Base-by-base conservation (phyloP, 176 grass and related monocot genomes). In the Tillandsia fasciculata region DNA sequence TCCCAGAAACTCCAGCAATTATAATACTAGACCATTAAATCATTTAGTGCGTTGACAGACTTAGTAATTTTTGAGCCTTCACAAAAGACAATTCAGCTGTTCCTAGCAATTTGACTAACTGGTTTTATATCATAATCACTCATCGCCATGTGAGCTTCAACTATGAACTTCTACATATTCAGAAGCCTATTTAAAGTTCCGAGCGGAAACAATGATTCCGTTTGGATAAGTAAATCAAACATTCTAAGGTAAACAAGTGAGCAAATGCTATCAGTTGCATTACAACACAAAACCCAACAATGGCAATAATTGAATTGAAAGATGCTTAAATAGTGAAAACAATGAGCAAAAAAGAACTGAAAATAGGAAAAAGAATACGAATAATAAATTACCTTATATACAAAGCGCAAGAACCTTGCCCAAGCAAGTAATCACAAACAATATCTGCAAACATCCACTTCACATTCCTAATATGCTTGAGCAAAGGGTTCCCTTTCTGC, bases 381-480 rank as follows among this genome's bases (percentile, higher is more conserved):
- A 33, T 24, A 80, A 52, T 59, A 12, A 20, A 15, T 70, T 69
- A 97, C 94, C 94, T 97, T 64, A 97, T 70, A 79, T 97, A 97
- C 11, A 97, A 84, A 17, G 94, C 94, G 74, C 89, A 97, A 14
- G 94, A 85, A n/a, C 85, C 87, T 53, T 91, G 89, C 15, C 89
- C 86, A 7, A 97, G 74, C 65, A 90, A 67, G 13, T 92, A 97
- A 85, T 97, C 89, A 22, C 86, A 88, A 61, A 92, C 77, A 11
- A 92, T 42, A 66, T 92, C 86, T 1, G 89, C 86, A 72, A 87
- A 92, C 63, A 83, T 69, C 89, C 94, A 97, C 69, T 81, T 85
- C 14, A 88, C 86, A 66, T 97, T 97, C 80, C 94, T 92, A 52
- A 97, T 90, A 79, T 97, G 86, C 72, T 97, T 97, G 33, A 97